Conservation (phyloP, 2,329 filamentous ascomycete species). For the Exophiala sp. region DNA sequence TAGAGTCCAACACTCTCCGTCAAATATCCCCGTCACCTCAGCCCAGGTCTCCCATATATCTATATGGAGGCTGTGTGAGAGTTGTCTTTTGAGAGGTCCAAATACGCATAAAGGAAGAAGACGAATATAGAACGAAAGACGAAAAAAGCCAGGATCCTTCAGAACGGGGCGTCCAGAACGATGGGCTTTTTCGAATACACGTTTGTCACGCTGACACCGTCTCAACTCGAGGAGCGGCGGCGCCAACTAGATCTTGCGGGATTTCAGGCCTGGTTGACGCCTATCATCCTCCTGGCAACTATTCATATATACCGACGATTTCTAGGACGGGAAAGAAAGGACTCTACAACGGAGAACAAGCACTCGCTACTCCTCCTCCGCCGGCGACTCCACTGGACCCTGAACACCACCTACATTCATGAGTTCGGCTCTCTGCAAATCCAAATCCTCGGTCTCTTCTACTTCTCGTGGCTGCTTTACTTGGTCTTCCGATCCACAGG, state of each 20-base stretch:
- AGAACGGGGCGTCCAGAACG: no score
- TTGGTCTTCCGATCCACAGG: slow-evolving; percentile 22
- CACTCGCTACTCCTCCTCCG: no score
- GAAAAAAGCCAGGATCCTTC: no score
- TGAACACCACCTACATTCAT: slow-evolving; percentile 16
- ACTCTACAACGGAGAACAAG: no score
- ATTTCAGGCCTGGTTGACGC: slow-evolving; percentile 51
- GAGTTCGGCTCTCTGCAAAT: slow-evolving; percentile 25
- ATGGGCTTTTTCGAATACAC: no score
- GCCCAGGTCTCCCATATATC: no score
- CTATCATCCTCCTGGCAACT: slow-evolving; percentile 42
- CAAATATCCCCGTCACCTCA: no score
- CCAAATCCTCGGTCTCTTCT: slow-evolving; percentile 20
- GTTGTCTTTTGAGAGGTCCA: no score
- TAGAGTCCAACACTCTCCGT: no score
- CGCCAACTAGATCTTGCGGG: slow-evolving; percentile 51
- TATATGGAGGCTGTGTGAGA: no score
- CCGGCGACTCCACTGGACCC: slow-evolving; percentile 19
- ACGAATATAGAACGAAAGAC: no score
- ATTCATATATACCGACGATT: slow-evolving; percentile 33
- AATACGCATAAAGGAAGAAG: no score
- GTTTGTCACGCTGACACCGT: slow-evolving; percentile 47
- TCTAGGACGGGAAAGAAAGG: slow-evolving; percentile 17
- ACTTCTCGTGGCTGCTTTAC: slow-evolving; percentile 24
- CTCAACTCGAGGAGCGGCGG: slow-evolving; percentile 48